Evolutionary conservation across 345 rosid genomes (phyloP).

Genomic region (Brassica nigra): DNA sequence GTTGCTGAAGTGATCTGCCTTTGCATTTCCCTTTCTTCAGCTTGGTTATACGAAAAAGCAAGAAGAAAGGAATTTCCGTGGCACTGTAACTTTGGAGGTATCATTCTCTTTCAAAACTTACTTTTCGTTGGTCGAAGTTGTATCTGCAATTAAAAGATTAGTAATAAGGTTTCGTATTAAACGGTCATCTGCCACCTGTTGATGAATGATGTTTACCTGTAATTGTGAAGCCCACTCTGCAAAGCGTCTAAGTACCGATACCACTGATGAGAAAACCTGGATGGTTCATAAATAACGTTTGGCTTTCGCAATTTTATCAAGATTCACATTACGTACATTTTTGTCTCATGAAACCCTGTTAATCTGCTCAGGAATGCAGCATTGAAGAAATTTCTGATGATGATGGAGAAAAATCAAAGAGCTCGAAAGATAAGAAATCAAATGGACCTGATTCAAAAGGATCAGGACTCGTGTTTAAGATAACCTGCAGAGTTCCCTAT

Average conservation of each 20-base stretch:
- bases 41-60: constrained; percentile 95
- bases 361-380: constrained; percentile 67
- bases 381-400: constrained; percentile 80
- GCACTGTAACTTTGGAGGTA: constrained; percentile 96
- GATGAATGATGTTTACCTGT: background rate
- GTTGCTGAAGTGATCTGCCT: constrained; percentile 11
- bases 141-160: background rate
- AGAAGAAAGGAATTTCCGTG: constrained; percentile 96
- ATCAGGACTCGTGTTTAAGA: constrained; percentile 73
- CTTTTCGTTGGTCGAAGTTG: background rate
- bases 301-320: background rate
- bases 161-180: constrained; percentile 2
- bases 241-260: background rate
- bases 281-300: background rate
- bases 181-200: background rate
- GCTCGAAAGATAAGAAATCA: constrained; percentile 83
- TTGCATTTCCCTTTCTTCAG: constrained; percentile 49
- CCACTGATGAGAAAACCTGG: background rate
- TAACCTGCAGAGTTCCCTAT: constrained; percentile 85
- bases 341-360: constrained; percentile 10
- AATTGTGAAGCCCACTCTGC: background rate
- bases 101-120: background rate
- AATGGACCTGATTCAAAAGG: constrained; percentile 33
- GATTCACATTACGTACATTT: background rate
- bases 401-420: constrained; percentile 70